These are phyloP conservation scores for Globisporangium megalacanthum DNA, from an alignment of 352 stramenopile genomes.

Conservation along the genomic window DNA sequence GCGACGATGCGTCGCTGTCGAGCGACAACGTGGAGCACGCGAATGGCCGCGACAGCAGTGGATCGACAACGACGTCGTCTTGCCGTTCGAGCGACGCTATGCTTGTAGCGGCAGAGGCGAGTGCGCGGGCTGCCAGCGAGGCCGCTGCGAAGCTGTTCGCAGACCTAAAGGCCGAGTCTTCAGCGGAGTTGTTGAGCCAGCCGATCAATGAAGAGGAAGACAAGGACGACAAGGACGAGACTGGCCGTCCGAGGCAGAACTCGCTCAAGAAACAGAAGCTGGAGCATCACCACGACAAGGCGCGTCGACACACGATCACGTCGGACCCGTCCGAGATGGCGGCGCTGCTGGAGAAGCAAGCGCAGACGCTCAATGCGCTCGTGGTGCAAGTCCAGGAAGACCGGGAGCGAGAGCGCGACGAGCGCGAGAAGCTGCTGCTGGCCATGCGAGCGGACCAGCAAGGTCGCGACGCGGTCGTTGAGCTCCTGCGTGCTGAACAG, in stretches of 20 bases:
- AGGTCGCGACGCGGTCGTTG: slow-evolving; percentile 5
- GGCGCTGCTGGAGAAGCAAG: slow-evolving; percentile 1
- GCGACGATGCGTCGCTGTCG: neutral
- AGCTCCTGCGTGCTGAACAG: slow-evolving; percentile 8
- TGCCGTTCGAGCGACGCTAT: no score
- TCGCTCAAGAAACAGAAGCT: slow-evolving; percentile 13
- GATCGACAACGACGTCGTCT: neutral
- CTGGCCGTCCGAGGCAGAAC: neutral
- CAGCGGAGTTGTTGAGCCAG: neutral
- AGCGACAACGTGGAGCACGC: neutral
- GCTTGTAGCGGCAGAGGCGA: neutral
- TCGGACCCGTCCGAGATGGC: neutral
- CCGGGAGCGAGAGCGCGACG: slow-evolving; percentile 3
- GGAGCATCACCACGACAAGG: neutral
- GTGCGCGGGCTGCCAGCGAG: neutral
- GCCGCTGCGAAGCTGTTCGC: neutral
- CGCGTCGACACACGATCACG: neutral
- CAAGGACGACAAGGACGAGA: neutral
- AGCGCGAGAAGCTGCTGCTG: slow-evolving; percentile 1
- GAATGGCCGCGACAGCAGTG: neutral
- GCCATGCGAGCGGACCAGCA: slow-evolving; percentile 10
- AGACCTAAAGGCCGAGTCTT: neutral
- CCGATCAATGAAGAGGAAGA: neutral
- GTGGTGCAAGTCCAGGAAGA: slow-evolving; percentile 2
- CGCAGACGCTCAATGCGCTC: slow-evolving; percentile 1